Percentiles rank a stretch among this genome's conserved stretches.
Evolutionary conservation across 306 rosid genomes (phyloP).

Genomic region (Lathyrus sativus): DNA sequence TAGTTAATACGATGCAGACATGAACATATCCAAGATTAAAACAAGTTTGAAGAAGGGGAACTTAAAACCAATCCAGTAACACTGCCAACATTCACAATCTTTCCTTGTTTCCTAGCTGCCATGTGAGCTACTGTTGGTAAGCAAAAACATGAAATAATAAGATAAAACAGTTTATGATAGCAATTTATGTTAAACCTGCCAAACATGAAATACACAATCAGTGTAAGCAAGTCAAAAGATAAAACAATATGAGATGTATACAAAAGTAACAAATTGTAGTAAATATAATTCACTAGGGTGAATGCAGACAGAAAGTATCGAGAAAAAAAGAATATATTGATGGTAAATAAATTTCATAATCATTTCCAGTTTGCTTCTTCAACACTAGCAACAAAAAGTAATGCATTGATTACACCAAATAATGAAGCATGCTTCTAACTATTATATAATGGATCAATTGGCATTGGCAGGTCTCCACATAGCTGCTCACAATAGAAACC

Average conservation of each 20-base stretch:
- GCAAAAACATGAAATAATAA: too few species aligned
- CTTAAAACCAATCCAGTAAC: too few species aligned
- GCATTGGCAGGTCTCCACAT: conserved; percentile 6
- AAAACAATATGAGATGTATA: conserved; percentile 8
- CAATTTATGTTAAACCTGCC: conserved; percentile 99
- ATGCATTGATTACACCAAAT: conserved; percentile 24
- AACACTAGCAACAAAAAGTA: conserved; percentile 25
- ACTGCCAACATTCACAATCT: too few species aligned
- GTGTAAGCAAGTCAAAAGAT: conserved; percentile 26
- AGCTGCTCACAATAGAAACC: conserved; percentile 6
- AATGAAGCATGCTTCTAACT: conserved; percentile 29
- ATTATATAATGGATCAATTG: conserved; percentile 14
- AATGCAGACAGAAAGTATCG: conserved; percentile 17
- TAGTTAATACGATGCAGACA: too few species aligned
- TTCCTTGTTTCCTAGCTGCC: too few species aligned
- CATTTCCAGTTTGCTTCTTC: conserved; percentile 4
- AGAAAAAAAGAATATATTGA: conserved; percentile 2
- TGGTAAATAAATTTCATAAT: too few species aligned
- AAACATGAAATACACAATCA: conserved; percentile 35
- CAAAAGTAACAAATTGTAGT: conserved; percentile 1
- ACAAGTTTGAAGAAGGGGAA: too few species aligned
- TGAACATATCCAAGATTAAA: too few species aligned
- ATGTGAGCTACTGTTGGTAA: too few species aligned
- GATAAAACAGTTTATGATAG: too few species aligned
- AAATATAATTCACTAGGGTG: conserved; percentile 20